phyloP scores from a whole-genome alignment of 495 filamentous ascomycete genomes.

The Talaromyces liani region DNA sequence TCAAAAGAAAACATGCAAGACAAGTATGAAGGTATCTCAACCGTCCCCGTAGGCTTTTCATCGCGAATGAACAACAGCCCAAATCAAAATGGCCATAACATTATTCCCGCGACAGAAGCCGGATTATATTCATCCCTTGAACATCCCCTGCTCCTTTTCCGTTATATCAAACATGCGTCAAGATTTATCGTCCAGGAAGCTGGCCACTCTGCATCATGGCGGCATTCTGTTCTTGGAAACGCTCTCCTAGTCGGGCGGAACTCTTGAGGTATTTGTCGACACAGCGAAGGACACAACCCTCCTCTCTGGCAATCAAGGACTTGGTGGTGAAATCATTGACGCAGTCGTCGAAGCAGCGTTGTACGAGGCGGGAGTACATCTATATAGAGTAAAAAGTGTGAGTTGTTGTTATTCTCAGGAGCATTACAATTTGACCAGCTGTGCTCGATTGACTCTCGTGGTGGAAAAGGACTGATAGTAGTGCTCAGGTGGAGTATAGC shows the following conservation, averaged over 20 bases:
- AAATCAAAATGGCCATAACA: not conserved
- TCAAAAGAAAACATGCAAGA: not conserved
- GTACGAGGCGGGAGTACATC: constrained; percentile 96
- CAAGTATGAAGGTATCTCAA: not conserved
- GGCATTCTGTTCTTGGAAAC: constrained; percentile 92
- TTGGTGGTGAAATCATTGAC: constrained; percentile 98
- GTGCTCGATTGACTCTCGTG: not conserved
- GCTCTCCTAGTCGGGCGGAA: constrained; percentile 74
- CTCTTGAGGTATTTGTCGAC: constrained; percentile 92
- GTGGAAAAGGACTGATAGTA: not conserved
- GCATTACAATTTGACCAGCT: not conserved
- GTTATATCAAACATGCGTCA: not conserved
- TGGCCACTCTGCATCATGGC: constrained; percentile 71
- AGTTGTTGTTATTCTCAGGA: constrained; percentile 1
- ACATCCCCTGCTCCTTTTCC: not conserved
- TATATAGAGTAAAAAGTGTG: constrained; percentile 24
- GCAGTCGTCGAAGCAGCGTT: constrained; percentile 93
- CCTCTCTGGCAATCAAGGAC: constrained; percentile 76
- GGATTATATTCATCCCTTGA: not conserved
- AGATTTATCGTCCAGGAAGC: constrained; percentile 33
- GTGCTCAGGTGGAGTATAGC: not conserved
- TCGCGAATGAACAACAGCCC: not conserved
- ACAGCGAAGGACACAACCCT: constrained; percentile 84
- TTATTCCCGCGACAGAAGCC: not conserved
- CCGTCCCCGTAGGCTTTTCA: not conserved